Percentiles rank a stretch among this genome's conserved stretches.
Conservation (phyloP, 176 grass and related monocot genomes). For the Aegilops umbellulata region DNA sequence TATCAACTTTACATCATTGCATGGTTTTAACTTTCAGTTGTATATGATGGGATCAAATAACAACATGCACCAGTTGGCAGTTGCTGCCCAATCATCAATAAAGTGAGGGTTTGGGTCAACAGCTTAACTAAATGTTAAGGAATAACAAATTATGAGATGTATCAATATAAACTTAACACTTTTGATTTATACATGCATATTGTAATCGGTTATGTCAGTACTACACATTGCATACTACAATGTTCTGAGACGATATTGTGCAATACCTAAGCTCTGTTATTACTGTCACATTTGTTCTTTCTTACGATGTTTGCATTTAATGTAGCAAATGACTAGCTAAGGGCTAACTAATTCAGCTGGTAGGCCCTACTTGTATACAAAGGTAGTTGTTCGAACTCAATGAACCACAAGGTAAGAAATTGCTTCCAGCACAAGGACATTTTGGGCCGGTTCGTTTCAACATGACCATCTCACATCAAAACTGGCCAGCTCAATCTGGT, state of each 20-base stretch:
- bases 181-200: neutral
- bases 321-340: neutral
- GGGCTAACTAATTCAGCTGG: neutral
- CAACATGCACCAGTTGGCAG: neutral
- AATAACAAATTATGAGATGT: neutral
- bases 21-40: neutral
- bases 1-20: neutral
- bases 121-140: neutral
- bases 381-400: neutral
- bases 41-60: neutral
- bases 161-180: neutral
- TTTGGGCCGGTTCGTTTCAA: neutral
- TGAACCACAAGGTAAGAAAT: neutral
- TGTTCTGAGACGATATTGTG: neutral
- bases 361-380: neutral
- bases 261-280: neutral
- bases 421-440: neutral
- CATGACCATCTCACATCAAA: slow-evolving; percentile 4
- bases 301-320: neutral
- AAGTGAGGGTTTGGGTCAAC: neutral
- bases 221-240: neutral
- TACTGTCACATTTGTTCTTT: neutral
- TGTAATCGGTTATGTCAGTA: neutral
- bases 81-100: neutral
- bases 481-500: neutral